Evolutionary conservation across 2,329 filamentous ascomycete genomes (phyloP).

Genomic region (Knufia fluminis): DNA sequence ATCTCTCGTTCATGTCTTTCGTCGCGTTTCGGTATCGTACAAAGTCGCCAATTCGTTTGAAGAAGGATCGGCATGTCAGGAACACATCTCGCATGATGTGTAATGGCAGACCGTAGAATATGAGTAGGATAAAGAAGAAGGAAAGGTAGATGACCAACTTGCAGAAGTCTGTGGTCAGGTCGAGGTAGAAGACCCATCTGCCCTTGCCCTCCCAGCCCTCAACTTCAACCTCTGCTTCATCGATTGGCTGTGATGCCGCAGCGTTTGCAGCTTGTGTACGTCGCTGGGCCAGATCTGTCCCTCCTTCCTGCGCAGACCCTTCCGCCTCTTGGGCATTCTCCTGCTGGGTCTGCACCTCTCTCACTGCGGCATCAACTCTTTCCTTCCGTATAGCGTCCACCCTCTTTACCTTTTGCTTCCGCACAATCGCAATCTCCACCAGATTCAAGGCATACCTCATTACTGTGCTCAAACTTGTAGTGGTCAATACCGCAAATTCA

Average conservation of each 20-base stretch:
- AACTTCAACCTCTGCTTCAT: conserved; percentile 90
- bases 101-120: conserved; percentile 90
- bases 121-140: conserved; percentile 88
- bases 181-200: conserved; percentile 79
- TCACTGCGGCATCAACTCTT: conserved; percentile 24
- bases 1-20: conserved; percentile 81
- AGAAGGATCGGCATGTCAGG: conserved; percentile 83
- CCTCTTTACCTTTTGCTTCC: conserved; percentile 61
- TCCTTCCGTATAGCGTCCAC: conserved; percentile 60
- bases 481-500: conserved; percentile 80
- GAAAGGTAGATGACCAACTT: conserved; percentile 82
- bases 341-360: conserved; percentile 36
- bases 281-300: conserved; percentile 27
- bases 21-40: conserved; percentile 85
- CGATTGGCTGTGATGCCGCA: conserved; percentile 48
- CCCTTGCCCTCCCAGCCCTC: conserved; percentile 96
- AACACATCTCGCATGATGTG: conserved; percentile 95
- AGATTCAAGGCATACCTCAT: conserved; percentile 71
- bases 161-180: conserved; percentile 78
- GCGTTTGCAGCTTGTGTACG: conserved; percentile 23
- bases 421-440: conserved; percentile 65
- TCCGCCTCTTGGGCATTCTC: conserved; percentile 15
- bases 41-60: conserved; percentile 80
- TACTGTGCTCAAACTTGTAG: conserved; percentile 70
- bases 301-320: conserved; percentile 20